Conservation (phyloP, 1,284 basidiomycete genomes). For the Omphalotus olearius region DNA sequence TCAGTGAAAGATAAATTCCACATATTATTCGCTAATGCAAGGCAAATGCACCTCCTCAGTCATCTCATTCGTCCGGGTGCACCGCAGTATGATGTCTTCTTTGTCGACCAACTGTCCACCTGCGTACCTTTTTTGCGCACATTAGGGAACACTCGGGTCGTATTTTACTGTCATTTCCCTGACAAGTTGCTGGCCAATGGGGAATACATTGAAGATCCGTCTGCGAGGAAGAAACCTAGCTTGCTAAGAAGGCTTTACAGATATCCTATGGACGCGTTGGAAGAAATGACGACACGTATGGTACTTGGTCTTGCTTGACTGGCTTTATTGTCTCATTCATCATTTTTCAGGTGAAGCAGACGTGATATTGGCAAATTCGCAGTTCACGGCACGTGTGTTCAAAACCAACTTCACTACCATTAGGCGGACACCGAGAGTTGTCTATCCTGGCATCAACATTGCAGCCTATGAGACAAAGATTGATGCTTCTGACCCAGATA, state of each 20-base stretch:
- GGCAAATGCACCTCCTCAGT: conserved; percentile 77
- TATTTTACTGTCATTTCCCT: conserved; percentile 99
- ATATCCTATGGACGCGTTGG: conserved; percentile 85
- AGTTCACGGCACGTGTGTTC: conserved; percentile 84
- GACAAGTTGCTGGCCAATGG: conserved; percentile 88
- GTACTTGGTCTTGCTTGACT: conserved; percentile 21
- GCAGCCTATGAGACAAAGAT: conserved; percentile 55
- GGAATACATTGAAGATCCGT: conserved; percentile 57
- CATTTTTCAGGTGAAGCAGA: conserved; percentile 71
- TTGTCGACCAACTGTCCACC: conserved; percentile 94
- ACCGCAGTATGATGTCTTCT: conserved; percentile 76
- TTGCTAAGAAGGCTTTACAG: conserved; percentile 77
- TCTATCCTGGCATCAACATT: conserved; percentile 92
- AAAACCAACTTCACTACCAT: conserved; percentile 75
- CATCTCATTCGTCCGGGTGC: conserved; percentile 44
- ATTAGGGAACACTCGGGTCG: conserved; percentile 68
- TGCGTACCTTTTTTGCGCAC: conserved; percentile 81
- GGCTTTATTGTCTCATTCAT: conserved; percentile 1
- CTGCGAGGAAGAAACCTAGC: conserved; percentile 27
- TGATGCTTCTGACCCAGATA: conserved; percentile 43
- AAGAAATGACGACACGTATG: conserved; percentile 85
- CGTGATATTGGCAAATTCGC: conserved; percentile 87
- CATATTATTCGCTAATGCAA: conserved; percentile 85
- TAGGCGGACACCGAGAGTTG: conserved; percentile 58
- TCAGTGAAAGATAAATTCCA: conserved; percentile 76